Percentiles rank a stretch among this genome's conserved stretches.
phyloP scores from a whole-genome alignment of 2,329 filamentous ascomycete species.

The Fonsecaea monophora region DNA sequence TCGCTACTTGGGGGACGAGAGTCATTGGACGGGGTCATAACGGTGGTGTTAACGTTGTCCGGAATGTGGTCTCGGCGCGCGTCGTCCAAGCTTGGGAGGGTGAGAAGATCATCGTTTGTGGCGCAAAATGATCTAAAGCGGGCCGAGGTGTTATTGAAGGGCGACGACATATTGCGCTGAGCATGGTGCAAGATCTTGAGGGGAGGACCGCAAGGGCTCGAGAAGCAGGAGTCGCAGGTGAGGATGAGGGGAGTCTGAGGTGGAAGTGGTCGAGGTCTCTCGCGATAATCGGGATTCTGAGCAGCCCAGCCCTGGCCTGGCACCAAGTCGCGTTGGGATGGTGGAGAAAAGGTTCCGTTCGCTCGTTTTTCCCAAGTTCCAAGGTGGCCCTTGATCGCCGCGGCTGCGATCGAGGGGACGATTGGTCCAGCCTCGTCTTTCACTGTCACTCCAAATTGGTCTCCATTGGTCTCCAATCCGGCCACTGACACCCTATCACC shows the following conservation, averaged over 20 bases:
- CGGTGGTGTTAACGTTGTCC: constrained; percentile 34
- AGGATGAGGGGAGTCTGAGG: background rate
- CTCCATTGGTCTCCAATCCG: constrained; percentile 12
- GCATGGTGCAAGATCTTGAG: constrained; percentile 37
- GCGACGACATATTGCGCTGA: constrained; percentile 24
- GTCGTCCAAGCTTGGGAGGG: constrained; percentile 30
- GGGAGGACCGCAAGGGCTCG: background rate
- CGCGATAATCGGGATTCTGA: constrained; percentile 12
- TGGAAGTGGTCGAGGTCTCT: background rate
- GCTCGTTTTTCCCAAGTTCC: background rate
- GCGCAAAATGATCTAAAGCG: constrained; percentile 37
- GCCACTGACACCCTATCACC: constrained; percentile 24
- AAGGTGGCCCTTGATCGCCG: constrained; percentile 8
- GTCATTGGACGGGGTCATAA: constrained; percentile 34
- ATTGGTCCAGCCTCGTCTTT: constrained; percentile 36
- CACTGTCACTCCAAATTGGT: constrained; percentile 2
- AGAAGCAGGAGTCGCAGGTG: constrained; percentile 8
- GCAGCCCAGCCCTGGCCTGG: background rate
- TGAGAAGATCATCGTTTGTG: constrained; percentile 34
- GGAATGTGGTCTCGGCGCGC: constrained; percentile 37
- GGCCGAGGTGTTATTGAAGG: constrained; percentile 33
- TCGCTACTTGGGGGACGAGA: constrained; percentile 13
- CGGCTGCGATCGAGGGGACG: constrained; percentile 14
- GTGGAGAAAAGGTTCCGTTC: constrained; percentile 15
- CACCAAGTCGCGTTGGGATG: constrained; percentile 17